Evolutionary conservation across 1,284 basidiomycete species (phyloP).

Genomic region (Ustilago hordei): DNA sequence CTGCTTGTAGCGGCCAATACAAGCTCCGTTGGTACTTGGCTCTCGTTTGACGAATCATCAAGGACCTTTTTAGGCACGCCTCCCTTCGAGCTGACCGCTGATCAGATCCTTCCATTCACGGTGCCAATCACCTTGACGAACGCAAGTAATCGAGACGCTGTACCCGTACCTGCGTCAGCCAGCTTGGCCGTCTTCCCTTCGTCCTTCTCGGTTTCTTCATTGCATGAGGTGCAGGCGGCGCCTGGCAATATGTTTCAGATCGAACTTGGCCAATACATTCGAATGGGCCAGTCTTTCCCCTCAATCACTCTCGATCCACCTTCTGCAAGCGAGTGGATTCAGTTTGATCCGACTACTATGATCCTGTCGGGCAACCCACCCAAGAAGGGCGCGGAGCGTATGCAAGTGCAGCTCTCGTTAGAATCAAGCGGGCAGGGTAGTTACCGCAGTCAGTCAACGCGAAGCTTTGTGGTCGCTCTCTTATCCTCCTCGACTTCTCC

Average conservation of each 20-base stretch:
- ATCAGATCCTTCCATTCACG: constrained; percentile 60
- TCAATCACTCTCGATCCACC: constrained; percentile 26
- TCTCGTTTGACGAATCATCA: constrained; percentile 75
- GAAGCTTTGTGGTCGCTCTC: constrained; percentile 25
- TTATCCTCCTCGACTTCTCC: constrained; percentile 11
- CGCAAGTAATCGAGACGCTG: constrained; percentile 8
- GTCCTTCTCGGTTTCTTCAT: constrained; percentile 26
- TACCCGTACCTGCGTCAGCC: constrained; percentile 42
- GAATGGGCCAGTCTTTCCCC: constrained; percentile 12
- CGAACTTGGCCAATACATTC: constrained; percentile 38
- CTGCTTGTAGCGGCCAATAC: constrained; percentile 69
- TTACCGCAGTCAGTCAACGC: constrained; percentile 16
- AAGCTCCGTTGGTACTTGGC: constrained; percentile 74
- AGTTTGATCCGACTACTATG: constrained; percentile 68
- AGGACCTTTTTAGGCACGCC: constrained; percentile 77
- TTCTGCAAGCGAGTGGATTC: constrained; percentile 70
- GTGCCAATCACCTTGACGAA: constrained; percentile 76
- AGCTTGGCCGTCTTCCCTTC: constrained; percentile 59
- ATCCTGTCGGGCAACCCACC: constrained; percentile 67
- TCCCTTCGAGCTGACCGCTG: constrained; percentile 70
- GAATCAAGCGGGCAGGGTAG: constrained; percentile 3
- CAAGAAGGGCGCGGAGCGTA: constrained; percentile 9
- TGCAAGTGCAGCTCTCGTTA: constrained; percentile 28
- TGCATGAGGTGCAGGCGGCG: constrained; percentile 34
- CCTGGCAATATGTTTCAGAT: constrained; percentile 41